Percentiles rank a stretch among this genome's conserved stretches.
Evolutionary conservation across 148 eudicot species (phyloP).

Genomic region (Vaccinium macrocarpon): DNA sequence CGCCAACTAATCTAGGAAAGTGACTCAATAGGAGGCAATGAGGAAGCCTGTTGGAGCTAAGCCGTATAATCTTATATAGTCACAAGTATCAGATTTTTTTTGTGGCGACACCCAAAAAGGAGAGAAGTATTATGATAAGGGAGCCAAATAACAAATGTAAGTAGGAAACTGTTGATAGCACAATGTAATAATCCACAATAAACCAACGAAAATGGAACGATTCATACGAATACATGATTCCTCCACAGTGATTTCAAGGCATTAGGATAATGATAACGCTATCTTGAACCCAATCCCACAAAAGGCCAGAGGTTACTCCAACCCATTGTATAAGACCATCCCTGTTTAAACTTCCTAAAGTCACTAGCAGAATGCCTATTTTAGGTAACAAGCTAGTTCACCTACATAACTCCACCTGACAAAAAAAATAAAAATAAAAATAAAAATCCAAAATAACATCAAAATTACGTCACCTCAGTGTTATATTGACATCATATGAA

Average conservation of each 20-base stretch:
- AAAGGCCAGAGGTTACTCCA: not conserved
- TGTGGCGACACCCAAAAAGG: not conserved
- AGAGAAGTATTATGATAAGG: not conserved
- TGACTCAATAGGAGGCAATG: not conserved
- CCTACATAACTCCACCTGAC: not conserved
- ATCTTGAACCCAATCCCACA: not conserved
- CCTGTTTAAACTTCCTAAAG: not conserved
- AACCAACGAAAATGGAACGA: not conserved
- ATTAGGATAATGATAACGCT: not conserved
- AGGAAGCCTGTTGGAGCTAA: not conserved
- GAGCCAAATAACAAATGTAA: not conserved
- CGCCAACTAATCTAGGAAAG: not conserved
- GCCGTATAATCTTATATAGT: not conserved
- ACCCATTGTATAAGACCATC: not conserved
- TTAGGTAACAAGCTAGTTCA: not conserved
- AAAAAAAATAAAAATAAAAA: not conserved
- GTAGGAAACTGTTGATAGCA: not conserved
- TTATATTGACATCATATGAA: slow-evolving; percentile 88
- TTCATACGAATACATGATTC: not conserved
- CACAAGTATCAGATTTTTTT: not conserved
- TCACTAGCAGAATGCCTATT: slow-evolving; percentile 2
- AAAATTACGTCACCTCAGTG: slow-evolving; percentile 60
- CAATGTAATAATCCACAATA: not conserved
- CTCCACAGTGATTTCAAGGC: not conserved
- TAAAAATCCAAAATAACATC: not conserved